Percentiles rank a stretch among this genome's conserved stretches.
Conservation (phyloP, 1,284 basidiomycete species). For the Sanghuangporus baumii region DNA sequence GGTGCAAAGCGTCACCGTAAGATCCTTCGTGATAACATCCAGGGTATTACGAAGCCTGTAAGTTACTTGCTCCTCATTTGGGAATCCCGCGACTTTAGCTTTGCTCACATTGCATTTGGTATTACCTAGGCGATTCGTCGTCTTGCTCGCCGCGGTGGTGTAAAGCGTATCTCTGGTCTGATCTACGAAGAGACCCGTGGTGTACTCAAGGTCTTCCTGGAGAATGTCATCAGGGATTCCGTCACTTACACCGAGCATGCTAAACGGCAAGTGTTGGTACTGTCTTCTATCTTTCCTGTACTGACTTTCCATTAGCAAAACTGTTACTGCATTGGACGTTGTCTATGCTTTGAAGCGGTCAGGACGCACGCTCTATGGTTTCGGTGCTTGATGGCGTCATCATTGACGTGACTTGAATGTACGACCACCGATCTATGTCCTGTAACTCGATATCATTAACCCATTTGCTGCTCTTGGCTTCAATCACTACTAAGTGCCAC, state of each 20-base stretch:
- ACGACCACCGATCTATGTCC: neutral
- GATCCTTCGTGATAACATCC: conserved; percentile 66
- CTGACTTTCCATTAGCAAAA: conserved; percentile 46
- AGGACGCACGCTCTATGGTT: conserved; percentile 74
- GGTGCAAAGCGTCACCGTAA: conserved; percentile 60
- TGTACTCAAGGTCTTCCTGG: conserved; percentile 90
- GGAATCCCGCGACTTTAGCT: neutral
- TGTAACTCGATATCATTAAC: neutral
- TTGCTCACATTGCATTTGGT: conserved; percentile 32
- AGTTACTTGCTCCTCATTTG: neutral
- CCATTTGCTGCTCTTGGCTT: neutral
- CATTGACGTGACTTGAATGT: neutral
- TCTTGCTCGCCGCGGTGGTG: conserved; percentile 92
- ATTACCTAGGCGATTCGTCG: conserved; percentile 72
- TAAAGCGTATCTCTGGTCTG: conserved; percentile 90
- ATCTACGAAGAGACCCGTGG: conserved; percentile 95
- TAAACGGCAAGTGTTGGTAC: conserved; percentile 44
- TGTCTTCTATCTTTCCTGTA: conserved; percentile 4
- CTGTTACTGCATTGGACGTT: conserved; percentile 76
- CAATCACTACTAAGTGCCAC: too few species aligned
- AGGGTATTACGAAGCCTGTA: conserved; percentile 50
- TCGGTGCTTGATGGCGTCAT: conserved; percentile 42
- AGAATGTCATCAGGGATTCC: conserved; percentile 76
- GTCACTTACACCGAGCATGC: conserved; percentile 88
- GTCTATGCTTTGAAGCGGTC: conserved; percentile 82